Evolutionary conservation across 768 basidiomycete species (phyloP).

Genomic region (Lactifluus subvellereus): DNA sequence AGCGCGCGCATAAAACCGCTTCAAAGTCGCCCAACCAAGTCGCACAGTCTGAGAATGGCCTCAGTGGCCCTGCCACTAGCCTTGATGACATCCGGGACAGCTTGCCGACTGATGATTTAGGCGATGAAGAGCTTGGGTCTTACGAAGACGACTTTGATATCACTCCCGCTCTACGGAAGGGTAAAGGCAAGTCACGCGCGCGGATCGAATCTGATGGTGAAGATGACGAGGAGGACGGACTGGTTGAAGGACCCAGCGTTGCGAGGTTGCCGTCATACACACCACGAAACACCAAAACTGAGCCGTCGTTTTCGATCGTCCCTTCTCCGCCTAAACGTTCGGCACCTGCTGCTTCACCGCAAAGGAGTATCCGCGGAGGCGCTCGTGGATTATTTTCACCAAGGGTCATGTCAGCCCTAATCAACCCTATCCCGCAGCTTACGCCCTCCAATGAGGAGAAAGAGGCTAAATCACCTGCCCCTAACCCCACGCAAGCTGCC

Average conservation of each 20-base stretch:
- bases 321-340: constrained; percentile 11
- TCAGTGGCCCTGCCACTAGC: background rate
- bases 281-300: background rate
- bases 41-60: background rate
- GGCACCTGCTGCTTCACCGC: background rate
- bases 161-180: background rate
- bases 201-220: constrained; percentile 19
- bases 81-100: constrained; percentile 14
- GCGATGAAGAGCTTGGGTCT: constrained; percentile 10
- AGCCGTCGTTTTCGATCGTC: constrained; percentile 14
- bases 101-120: constrained; percentile 8
- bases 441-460: constrained; percentile 4
- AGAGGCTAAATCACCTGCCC: background rate
- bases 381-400: background rate
- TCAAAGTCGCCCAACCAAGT: constrained; percentile 1
- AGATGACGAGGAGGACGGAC: constrained; percentile 1
- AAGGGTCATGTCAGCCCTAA: background rate
- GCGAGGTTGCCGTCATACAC: background rate
- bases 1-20: background rate
- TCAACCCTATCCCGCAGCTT: background rate
- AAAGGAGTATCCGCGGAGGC: background rate
- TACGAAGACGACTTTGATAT: constrained; percentile 14
- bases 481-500: background rate
- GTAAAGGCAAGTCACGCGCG: constrained; percentile 10
- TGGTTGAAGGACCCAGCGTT: background rate